These are phyloP conservation scores for Mycena belliarum DNA, from an alignment of 768 basidiomycete genomes.

Conservation along the genomic window DNA sequence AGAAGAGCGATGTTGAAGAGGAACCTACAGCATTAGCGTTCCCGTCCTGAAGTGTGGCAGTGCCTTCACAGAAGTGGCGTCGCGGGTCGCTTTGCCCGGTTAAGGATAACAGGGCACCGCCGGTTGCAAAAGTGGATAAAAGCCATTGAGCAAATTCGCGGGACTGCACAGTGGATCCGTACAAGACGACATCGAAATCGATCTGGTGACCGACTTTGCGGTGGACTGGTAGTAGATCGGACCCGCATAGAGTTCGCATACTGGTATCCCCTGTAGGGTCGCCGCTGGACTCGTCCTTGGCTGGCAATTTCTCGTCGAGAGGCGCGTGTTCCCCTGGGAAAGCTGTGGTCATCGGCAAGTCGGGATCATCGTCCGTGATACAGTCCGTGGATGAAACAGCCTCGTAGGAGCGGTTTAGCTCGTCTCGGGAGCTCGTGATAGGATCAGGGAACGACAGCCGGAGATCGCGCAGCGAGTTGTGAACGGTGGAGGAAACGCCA, in stretches of 20 bases:
- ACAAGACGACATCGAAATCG: conserved; percentile 65
- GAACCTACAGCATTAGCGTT: conserved; percentile 22
- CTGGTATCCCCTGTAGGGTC: background rate
- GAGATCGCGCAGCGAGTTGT: conserved; percentile 69
- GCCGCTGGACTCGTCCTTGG: conserved; percentile 18
- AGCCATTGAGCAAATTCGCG: conserved; percentile 65
- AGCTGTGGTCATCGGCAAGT: conserved; percentile 24
- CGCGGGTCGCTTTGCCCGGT: background rate
- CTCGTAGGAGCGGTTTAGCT: conserved; percentile 61
- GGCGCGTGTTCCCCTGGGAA: conserved; percentile 20
- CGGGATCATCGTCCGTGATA: conserved; percentile 25
- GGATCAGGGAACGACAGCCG: conserved; percentile 85
- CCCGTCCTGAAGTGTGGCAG: background rate
- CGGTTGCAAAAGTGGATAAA: conserved; percentile 48
- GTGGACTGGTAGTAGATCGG: conserved; percentile 6
- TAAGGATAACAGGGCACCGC: conserved; percentile 27
- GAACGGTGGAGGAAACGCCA: conserved; percentile 50
- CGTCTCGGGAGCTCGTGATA: conserved; percentile 68
- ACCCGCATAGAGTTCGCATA: background rate
- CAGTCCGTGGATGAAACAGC: conserved; percentile 41
- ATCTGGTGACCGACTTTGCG: conserved; percentile 4
- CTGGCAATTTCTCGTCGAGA: background rate
- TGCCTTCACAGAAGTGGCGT: background rate
- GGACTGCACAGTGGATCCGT: conserved; percentile 60
- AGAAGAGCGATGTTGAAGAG: conserved; percentile 32